Percentiles rank a stretch among this genome's conserved stretches.
These are phyloP conservation scores for Saccharomyces hybrid DNA, from an alignment of 1,139 yeast species.

Conservation along the genomic window DNA sequence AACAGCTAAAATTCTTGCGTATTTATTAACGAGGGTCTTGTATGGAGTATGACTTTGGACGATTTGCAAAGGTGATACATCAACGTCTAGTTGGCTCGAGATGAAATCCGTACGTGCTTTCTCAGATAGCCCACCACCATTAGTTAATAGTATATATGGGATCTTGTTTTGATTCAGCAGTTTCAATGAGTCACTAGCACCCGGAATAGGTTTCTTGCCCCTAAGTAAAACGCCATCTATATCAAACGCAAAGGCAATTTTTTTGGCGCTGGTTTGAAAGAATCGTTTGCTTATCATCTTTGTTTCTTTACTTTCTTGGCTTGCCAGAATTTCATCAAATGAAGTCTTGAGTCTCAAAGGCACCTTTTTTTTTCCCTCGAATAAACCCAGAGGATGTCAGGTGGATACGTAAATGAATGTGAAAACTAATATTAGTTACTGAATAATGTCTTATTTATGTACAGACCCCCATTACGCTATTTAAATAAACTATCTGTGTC, in stretches of 20 bases:
- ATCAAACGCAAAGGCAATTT: constrained; percentile 40
- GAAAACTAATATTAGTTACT: not conserved
- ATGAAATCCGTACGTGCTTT: constrained; percentile 50
- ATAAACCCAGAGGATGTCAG: not conserved
- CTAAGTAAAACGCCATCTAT: constrained; percentile 91
- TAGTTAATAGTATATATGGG: constrained; percentile 80
- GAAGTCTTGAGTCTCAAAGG: not conserved
- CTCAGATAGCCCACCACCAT: constrained; percentile 88
- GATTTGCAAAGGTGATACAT: constrained; percentile 55
- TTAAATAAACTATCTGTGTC: constrained; percentile 6
- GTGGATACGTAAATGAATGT: too few species aligned
- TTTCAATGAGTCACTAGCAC: constrained; percentile 58
- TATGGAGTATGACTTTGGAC: constrained; percentile 92
- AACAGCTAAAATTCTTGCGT: constrained; percentile 61
- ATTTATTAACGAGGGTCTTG: constrained; percentile 48
- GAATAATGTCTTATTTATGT: not conserved
- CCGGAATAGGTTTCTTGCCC: constrained; percentile 62
- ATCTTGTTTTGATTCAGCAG: constrained; percentile 48
- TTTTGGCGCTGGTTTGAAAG: constrained; percentile 11
- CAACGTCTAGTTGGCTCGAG: constrained; percentile 42
- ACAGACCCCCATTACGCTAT: not conserved
- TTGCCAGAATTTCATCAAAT: not conserved
- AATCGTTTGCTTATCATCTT: constrained; percentile 14
- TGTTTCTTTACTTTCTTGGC: not conserved
- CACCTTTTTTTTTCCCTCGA: not conserved